These are phyloP conservation scores for Acanthamoeba rhysodes DNA, from an alignment of 208 protist genomes.

Conservation along the genomic window DNA sequence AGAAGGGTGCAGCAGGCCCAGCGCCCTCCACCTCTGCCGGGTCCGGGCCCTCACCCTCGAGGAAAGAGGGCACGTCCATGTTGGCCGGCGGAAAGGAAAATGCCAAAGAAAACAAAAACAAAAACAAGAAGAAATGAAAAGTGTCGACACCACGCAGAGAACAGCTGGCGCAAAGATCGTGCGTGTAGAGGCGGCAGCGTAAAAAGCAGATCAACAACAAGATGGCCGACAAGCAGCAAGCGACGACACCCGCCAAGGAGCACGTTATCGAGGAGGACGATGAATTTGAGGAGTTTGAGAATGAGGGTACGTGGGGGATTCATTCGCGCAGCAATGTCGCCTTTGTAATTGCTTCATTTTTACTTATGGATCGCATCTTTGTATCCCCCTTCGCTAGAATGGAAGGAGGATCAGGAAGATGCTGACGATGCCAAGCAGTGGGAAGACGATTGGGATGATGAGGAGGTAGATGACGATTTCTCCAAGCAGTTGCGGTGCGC, in stretches of 20 bases:
- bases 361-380: background rate
- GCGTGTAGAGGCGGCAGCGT: too few species aligned
- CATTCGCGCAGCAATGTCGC: background rate
- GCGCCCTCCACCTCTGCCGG: too few species aligned
- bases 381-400: constrained; percentile 72
- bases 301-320: constrained; percentile 22
- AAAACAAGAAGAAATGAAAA: too few species aligned
- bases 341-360: background rate
- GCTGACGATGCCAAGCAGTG: constrained; percentile 81
- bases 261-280: constrained; percentile 86
- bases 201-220: background rate
- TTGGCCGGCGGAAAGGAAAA: too few species aligned
- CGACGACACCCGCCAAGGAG: constrained; percentile 38
- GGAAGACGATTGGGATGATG: constrained; percentile 89
- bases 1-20: background rate
- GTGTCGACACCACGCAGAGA: background rate
- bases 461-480: constrained; percentile 88
- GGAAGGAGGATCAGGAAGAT: constrained; percentile 81
- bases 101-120: too few species aligned
- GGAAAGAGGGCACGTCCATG: too few species aligned
- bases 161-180: background rate
- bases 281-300: constrained; percentile 89
- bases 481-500: constrained; percentile 85
- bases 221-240: constrained; percentile 9
- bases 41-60: too few species aligned